Percentiles rank a stretch among this genome's conserved stretches.
Evolutionary conservation across 495 filamentous ascomycete species (phyloP).

Genomic region (Corynascus novoguineensis): DNA sequence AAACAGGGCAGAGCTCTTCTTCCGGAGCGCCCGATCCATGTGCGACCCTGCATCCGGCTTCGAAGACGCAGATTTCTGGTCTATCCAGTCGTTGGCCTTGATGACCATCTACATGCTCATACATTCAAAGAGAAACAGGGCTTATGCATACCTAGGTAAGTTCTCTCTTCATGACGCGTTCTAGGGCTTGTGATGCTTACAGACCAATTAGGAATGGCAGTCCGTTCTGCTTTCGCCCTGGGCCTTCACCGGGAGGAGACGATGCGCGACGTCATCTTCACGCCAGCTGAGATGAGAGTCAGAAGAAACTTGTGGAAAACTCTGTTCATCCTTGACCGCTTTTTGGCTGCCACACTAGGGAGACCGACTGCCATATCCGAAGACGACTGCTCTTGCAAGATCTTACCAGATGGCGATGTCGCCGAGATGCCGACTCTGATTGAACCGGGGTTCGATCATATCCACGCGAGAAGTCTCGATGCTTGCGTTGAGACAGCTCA

Average conservation of each 20-base stretch:
- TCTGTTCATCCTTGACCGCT: constrained; percentile 57
- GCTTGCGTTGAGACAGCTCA: constrained; percentile 53
- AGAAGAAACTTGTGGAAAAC: constrained; percentile 56
- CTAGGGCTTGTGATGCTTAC: constrained; percentile 6
- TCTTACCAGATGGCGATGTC: constrained; percentile 34
- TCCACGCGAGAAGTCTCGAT: constrained; percentile 42
- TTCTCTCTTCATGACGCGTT: neutral
- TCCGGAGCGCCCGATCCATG: constrained; percentile 51
- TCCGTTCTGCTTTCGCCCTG: constrained; percentile 54
- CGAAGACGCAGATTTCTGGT: constrained; percentile 60
- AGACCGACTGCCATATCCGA: constrained; percentile 57
- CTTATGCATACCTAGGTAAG: constrained; percentile 55
- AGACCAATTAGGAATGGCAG: constrained; percentile 51
- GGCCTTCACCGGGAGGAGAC: constrained; percentile 59
- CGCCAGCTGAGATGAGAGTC: constrained; percentile 36
- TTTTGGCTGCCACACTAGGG: constrained; percentile 54
- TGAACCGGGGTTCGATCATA: constrained; percentile 9
- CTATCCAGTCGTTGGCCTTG: constrained; percentile 54
- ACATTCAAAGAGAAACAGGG: constrained; percentile 52
- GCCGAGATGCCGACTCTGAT: constrained; percentile 40
- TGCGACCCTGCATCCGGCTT: constrained; percentile 51
- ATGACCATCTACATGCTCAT: constrained; percentile 58
- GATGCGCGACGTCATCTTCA: constrained; percentile 44
- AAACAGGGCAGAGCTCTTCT: constrained; percentile 56
- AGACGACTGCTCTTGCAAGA: constrained; percentile 50